phyloP scores from a whole-genome alignment of 1,139 yeast species.

The Hyphopichia buzzinii region DNA sequence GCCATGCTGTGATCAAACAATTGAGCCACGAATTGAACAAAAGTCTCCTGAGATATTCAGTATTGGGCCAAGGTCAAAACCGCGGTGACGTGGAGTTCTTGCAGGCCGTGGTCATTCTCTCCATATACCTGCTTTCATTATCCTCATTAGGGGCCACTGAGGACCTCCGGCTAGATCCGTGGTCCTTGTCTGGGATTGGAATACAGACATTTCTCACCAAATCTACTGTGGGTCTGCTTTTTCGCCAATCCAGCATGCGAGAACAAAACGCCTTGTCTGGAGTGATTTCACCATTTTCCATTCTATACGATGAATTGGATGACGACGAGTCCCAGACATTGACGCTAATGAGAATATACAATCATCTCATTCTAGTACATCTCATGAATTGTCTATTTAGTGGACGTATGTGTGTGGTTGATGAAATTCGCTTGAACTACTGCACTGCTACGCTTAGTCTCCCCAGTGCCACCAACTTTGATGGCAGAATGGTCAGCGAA shows the following conservation, averaged over 20 bases:
- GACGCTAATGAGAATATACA: constrained; percentile 62
- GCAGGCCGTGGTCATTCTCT: constrained; percentile 61
- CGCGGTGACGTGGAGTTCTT: constrained; percentile 54
- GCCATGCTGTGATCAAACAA: constrained; percentile 26
- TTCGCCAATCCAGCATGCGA: constrained; percentile 11
- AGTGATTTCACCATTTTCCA: constrained; percentile 24
- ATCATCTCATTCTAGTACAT: constrained; percentile 71
- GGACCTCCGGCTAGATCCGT: constrained; percentile 49
- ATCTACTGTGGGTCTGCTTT: constrained; percentile 31
- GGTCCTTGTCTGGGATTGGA: constrained; percentile 61
- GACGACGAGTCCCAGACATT: constrained; percentile 48
- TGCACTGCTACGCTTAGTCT: constrained; percentile 62
- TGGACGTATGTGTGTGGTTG: constrained; percentile 75
- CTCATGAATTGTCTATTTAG: constrained; percentile 65
- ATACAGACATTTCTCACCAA: constrained; percentile 56
- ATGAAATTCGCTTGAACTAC: constrained; percentile 59
- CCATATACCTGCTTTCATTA: constrained; percentile 60
- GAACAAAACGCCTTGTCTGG: background rate
- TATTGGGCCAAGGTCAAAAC: constrained; percentile 11
- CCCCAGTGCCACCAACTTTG: constrained; percentile 71
- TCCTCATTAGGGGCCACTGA: constrained; percentile 37
- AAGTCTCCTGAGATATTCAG: constrained; percentile 32
- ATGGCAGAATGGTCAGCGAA: constrained; percentile 82
- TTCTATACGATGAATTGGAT: constrained; percentile 30
- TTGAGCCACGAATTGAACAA: constrained; percentile 43